Evolutionary conservation across 192 early-diverging fungal genomes (phyloP).

Genomic region (Coemansia furcata): DNA sequence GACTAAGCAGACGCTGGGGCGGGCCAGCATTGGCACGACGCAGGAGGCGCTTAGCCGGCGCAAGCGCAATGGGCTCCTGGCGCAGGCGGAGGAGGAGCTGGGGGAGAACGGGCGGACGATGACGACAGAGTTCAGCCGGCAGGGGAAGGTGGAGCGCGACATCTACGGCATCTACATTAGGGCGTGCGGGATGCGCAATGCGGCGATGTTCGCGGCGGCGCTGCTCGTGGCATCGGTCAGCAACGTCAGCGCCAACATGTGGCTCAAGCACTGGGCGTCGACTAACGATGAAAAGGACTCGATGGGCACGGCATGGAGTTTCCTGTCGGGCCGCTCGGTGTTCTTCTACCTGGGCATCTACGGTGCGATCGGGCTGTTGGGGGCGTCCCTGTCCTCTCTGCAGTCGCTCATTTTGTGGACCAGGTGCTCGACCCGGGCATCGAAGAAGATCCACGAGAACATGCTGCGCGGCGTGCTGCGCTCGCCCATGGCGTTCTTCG

Average conservation of each 20-base stretch:
- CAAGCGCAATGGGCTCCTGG: not conserved
- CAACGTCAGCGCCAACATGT: slow-evolving; percentile 63
- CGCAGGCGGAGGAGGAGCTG: slow-evolving; percentile 6
- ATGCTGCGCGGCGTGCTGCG: slow-evolving; percentile 66
- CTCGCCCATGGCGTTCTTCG: slow-evolving; percentile 77
- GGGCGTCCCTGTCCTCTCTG: slow-evolving; percentile 66
- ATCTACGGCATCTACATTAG: slow-evolving; percentile 82
- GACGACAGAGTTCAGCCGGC: slow-evolving; percentile 74
- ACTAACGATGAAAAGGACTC: slow-evolving; percentile 48
- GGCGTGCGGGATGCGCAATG: slow-evolving; percentile 64
- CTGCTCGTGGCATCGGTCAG: slow-evolving; percentile 57
- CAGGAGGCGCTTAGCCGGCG: slow-evolving; percentile 10
- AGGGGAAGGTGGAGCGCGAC: slow-evolving; percentile 76
- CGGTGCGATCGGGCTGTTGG: slow-evolving; percentile 72
- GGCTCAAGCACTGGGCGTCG: slow-evolving; percentile 74
- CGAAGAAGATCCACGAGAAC: slow-evolving; percentile 61
- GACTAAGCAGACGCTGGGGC: slow-evolving; percentile 43
- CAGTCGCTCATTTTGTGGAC: slow-evolving; percentile 85
- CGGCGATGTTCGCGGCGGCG: slow-evolving; percentile 60
- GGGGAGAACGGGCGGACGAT: slow-evolving; percentile 51
- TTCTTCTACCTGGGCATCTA: slow-evolving; percentile 74
- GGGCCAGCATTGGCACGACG: slow-evolving; percentile 52
- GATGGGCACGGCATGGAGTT: not conserved
- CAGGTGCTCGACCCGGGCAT: slow-evolving; percentile 72
- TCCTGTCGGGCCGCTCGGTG: slow-evolving; percentile 44